These are phyloP conservation scores for Neofusicoccum cordaticola DNA, from an alignment of 2,329 filamentous ascomycete genomes.

Conservation along the genomic window DNA sequence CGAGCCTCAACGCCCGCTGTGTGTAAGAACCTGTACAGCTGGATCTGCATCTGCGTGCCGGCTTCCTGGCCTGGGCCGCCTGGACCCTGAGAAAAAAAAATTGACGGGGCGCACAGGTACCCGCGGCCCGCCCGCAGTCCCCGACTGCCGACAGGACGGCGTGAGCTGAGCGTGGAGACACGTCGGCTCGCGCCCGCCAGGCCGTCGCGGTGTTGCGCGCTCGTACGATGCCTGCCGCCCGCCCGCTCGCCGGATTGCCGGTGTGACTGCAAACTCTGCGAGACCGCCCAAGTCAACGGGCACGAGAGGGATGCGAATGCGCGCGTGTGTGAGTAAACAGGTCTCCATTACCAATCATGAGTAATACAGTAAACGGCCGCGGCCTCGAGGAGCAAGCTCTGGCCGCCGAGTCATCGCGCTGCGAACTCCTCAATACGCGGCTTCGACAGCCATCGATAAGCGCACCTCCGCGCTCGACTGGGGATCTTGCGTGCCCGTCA, in stretches of 20 bases:
- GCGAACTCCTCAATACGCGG: not conserved
- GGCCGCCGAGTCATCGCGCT: not conserved
- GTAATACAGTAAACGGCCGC: not conserved
- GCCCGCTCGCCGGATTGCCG: not conserved
- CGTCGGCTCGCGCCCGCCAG: not conserved
- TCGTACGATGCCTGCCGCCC: conserved; percentile 3
- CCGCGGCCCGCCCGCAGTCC: conserved; percentile 9
- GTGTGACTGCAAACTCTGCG: not conserved
- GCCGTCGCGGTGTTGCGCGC: not conserved
- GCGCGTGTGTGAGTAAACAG: not conserved
- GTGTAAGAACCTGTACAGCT: conserved; percentile 10
- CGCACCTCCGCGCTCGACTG: not conserved
- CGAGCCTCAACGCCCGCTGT: conserved; percentile 3
- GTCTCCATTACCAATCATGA: not conserved
- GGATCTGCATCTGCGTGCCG: conserved; percentile 6
- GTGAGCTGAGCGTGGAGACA: conserved; percentile 6
- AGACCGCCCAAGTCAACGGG: not conserved
- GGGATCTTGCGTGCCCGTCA: not conserved
- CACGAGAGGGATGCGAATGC: not conserved
- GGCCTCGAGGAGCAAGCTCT: not conserved
- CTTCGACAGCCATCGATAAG: not conserved
- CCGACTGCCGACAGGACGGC: not conserved
- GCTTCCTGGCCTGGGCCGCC: not conserved
- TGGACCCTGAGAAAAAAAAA: conserved; percentile 9
- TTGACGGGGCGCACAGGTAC: conserved; percentile 1